Conservation (phyloP, 495 filamentous ascomycete species). For the Tuber borchii region DNA sequence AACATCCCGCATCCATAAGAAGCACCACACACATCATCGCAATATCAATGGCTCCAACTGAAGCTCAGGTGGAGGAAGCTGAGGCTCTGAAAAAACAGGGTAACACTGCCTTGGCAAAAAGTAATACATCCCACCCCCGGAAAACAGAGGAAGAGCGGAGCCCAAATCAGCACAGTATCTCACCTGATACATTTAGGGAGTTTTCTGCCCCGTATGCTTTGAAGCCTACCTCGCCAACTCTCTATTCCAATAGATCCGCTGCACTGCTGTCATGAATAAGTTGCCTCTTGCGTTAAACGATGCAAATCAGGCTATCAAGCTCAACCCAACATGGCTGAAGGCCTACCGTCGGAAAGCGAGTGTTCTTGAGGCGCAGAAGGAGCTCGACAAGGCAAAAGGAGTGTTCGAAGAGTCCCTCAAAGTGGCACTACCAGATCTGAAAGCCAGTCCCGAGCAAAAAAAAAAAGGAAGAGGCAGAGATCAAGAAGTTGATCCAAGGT, state of each 20-base stretch:
- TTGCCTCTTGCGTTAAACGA: slow-evolving; percentile 31
- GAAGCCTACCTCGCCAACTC: slow-evolving; percentile 27
- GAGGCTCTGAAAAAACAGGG: slow-evolving; percentile 34
- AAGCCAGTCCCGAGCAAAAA: slow-evolving; percentile 10
- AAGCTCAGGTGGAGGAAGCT: slow-evolving; percentile 33
- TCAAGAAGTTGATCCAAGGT: slow-evolving; percentile 29
- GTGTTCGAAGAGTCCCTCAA: slow-evolving; percentile 26
- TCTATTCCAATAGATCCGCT: slow-evolving; percentile 36
- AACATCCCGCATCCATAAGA: no score
- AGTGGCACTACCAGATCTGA: slow-evolving; percentile 17
- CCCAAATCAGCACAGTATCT: background rate
- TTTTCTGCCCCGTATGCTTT: slow-evolving; percentile 32
- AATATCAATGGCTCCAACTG: slow-evolving; percentile 27
- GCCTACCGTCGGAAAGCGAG: slow-evolving; percentile 35
- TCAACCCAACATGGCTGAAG: slow-evolving; percentile 35
- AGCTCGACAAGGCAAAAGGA: slow-evolving; percentile 20
- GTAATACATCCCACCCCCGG: slow-evolving; percentile 3
- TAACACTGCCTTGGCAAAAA: slow-evolving; percentile 32
- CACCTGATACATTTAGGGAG: slow-evolving; percentile 18
- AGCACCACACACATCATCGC: no score
- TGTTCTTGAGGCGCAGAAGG: slow-evolving; percentile 35
- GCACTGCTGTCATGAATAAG: slow-evolving; percentile 36
- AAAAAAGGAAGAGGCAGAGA: slow-evolving; percentile 29
- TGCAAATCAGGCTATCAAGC: slow-evolving; percentile 33
- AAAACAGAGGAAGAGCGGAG: background rate